Conservation (phyloP, 163 green algal species). For the Trebouxia gelatinosa region DNA sequence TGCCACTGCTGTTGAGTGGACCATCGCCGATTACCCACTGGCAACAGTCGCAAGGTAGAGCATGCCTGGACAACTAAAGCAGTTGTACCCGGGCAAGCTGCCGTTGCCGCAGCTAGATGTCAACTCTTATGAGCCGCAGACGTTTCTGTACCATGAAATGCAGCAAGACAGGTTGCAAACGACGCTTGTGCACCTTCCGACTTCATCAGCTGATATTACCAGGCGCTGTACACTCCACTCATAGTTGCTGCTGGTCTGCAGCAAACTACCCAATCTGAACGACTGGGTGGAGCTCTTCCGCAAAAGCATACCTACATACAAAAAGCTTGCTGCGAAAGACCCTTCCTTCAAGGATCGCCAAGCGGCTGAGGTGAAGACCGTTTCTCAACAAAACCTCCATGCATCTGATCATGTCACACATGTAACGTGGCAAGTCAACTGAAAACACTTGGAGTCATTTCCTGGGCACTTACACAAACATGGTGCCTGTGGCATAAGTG, state of each 20-base stretch:
- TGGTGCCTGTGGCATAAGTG: too few species aligned
- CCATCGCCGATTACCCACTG: too few species aligned
- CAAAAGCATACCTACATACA: constrained; percentile 15
- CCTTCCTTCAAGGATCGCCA: background rate
- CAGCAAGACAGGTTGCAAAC: constrained; percentile 8
- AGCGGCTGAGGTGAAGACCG: constrained; percentile 6
- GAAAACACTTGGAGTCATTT: too few species aligned
- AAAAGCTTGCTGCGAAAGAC: constrained; percentile 15
- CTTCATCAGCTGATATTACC: too few species aligned
- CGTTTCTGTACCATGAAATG: constrained; percentile 3
- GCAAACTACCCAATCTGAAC: constrained; percentile 11
- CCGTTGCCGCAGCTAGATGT: background rate
- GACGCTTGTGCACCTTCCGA: too few species aligned
- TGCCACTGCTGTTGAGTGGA: too few species aligned
- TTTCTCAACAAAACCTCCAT: too few species aligned
- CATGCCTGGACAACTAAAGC: background rate
- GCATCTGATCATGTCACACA: too few species aligned
- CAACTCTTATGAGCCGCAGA: constrained; percentile 3
- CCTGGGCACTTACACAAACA: too few species aligned
- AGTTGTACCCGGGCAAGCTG: constrained; percentile 14
- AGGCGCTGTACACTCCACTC: background rate
- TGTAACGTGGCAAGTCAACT: too few species aligned
- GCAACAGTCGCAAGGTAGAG: too few species aligned
- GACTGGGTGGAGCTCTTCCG: constrained; percentile 14
- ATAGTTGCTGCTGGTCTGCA: background rate